A percentile compares a stretch with the other conserved stretches of the same genome.
phyloP scores from a whole-genome alignment of 1,284 basidiomycete genomes.

The Schizophyllum amplum region DNA sequence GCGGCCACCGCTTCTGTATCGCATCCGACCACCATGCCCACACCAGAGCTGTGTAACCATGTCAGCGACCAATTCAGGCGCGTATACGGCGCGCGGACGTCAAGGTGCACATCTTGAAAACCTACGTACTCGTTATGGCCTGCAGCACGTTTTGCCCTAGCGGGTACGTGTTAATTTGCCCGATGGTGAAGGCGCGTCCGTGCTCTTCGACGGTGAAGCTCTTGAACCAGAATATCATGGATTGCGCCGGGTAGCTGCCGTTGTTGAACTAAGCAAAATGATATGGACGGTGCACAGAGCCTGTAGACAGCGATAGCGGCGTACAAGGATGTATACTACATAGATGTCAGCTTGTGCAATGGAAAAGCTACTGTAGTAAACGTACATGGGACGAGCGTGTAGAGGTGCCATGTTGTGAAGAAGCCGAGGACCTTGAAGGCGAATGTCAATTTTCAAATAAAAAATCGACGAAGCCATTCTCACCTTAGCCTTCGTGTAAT shows the following conservation, averaged over 20 bases:
- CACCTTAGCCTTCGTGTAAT: constrained; percentile 29
- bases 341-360: not conserved
- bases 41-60: constrained; percentile 24
- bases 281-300: not conserved
- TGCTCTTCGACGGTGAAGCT: constrained; percentile 35
- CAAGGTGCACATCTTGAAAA: too few relatives aligned
- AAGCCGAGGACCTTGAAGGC: constrained; percentile 28
- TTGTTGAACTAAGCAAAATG: constrained; percentile 29
- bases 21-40: constrained; percentile 51
- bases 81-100: not conserved
- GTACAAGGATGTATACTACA: not conserved
- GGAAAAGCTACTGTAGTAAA: constrained; percentile 7
- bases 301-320: not conserved
- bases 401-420: constrained; percentile 34
- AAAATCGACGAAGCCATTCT: too few relatives aligned
- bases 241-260: constrained; percentile 24
- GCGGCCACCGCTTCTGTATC: constrained; percentile 53
- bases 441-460: too few relatives aligned
- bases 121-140: constrained; percentile 26
- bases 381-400: constrained; percentile 29
- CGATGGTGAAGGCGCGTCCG: constrained; percentile 27
- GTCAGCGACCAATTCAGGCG: too few relatives aligned
- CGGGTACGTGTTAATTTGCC: constrained; percentile 38
- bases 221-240: constrained; percentile 39
- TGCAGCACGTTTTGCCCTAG: constrained; percentile 32